Evolutionary conservation across 1,284 basidiomycete species (phyloP).

Genomic region (Trametes versicolor): DNA sequence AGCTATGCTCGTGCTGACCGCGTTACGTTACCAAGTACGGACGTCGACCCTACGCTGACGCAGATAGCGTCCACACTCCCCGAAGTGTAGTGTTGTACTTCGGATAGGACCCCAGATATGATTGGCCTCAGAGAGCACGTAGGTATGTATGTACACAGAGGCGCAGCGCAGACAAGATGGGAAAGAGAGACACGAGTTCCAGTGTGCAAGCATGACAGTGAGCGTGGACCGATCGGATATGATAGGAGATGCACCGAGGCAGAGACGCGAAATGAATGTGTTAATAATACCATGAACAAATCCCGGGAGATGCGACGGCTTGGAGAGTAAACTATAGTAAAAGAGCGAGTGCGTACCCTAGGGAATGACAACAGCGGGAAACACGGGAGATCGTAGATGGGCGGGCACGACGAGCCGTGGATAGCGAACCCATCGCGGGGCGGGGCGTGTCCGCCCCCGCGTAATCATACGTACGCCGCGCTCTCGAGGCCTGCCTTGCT

Average conservation of each 20-base stretch:
- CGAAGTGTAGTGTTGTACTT: no score
- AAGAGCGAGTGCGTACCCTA: not conserved
- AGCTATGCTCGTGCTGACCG: no score
- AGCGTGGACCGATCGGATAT: not conserved
- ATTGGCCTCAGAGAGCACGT: not conserved
- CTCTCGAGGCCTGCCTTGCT: conserved; percentile 92
- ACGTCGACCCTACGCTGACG: no score
- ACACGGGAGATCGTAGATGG: not conserved
- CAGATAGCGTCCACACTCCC: no score
- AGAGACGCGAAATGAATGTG: not conserved
- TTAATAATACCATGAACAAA: conserved; percentile 5
- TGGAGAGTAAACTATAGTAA: not conserved
- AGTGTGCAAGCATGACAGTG: not conserved
- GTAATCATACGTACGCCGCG: conserved; percentile 40
- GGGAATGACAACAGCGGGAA: not conserved
- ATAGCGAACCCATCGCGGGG: not conserved
- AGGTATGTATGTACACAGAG: not conserved
- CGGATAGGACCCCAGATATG: no score
- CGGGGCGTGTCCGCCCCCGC: conserved; percentile 10
- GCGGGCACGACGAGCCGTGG: conserved; percentile 10
- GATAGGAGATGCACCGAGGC: not conserved
- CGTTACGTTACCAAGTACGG: no score
- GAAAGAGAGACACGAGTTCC: not conserved
- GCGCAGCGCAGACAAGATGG: not conserved
- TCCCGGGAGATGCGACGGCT: not conserved